Conservation (phyloP, 495 filamentous ascomycete genomes). For the Penicillium arizonense region DNA sequence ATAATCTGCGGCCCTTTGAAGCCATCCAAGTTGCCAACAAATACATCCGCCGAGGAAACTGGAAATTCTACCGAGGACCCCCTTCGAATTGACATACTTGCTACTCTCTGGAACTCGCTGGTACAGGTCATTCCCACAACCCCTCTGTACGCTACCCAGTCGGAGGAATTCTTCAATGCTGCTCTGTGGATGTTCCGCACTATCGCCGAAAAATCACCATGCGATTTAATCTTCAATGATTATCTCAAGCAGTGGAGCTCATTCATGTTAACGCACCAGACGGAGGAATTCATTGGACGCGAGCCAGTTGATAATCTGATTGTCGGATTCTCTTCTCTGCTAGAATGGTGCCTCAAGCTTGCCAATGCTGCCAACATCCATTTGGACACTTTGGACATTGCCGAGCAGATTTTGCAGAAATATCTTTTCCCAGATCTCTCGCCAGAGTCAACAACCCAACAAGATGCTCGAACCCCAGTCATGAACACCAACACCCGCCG, state of each 20-base stretch:
- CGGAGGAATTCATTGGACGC: conserved; percentile 53
- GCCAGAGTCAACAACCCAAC: conserved; percentile 14
- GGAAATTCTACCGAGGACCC: conserved; percentile 19
- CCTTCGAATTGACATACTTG: conserved; percentile 39
- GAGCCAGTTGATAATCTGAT: conserved; percentile 49
- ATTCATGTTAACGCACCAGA: conserved; percentile 54
- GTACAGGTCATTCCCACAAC: conserved; percentile 47
- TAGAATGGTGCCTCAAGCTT: conserved; percentile 49
- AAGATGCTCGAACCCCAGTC: conserved; percentile 42
- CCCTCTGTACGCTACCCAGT: conserved; percentile 39
- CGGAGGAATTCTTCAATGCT: conserved; percentile 57
- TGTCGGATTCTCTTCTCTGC: conserved; percentile 44
- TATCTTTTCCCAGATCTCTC: conserved; percentile 69
- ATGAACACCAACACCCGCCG: conserved; percentile 57
- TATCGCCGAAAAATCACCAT: conserved; percentile 50
- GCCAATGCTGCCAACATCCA: conserved; percentile 41
- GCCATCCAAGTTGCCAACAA: conserved; percentile 22
- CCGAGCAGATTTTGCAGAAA: conserved; percentile 58
- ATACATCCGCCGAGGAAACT: conserved; percentile 7
- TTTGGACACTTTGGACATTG: conserved; percentile 51
- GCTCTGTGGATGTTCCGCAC: conserved; percentile 52
- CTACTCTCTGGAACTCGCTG: conserved; percentile 52
- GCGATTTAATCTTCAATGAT: conserved; percentile 48
- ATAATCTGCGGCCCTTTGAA: conserved; percentile 31
- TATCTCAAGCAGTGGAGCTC: conserved; percentile 53